These are phyloP conservation scores for Biancaea sappan DNA, from an alignment of 306 rosid species.

Conservation along the genomic window DNA sequence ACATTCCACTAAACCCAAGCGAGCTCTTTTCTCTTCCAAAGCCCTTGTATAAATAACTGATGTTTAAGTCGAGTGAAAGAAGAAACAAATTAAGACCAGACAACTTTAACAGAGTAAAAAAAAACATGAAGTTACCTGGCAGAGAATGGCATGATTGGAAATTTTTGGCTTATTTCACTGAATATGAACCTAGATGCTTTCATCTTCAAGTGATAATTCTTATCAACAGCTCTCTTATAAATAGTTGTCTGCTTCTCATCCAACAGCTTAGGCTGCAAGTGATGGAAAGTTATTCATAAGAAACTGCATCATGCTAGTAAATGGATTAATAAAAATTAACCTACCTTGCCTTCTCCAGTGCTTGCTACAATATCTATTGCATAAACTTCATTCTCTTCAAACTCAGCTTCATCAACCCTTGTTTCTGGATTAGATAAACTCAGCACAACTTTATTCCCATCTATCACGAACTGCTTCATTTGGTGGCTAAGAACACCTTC, in stretches of 20 bases:
- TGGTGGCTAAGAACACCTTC: conserved; percentile 88
- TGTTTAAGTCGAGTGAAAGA: not conserved
- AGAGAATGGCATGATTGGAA: conserved; percentile 71
- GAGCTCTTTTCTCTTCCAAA: conserved; percentile 72
- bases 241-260: conserved; percentile 83
- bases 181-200: conserved; percentile 79
- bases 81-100: not conserved
- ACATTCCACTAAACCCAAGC: conserved; percentile 65
- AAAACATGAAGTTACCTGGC: conserved; percentile 49
- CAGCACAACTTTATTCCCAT: conserved; percentile 72
- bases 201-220: conserved; percentile 75
- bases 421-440: conserved; percentile 67
- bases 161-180: conserved; percentile 72
- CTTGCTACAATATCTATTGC: conserved; percentile 71
- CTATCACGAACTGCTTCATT: conserved; percentile 81
- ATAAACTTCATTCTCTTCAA: conserved; percentile 76
- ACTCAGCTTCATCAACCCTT: conserved; percentile 72
- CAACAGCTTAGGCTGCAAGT: conserved; percentile 65
- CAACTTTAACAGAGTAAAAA: not conserved
- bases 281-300: not conserved
- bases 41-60: conserved; percentile 44
- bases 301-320: not conserved
- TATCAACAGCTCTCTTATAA: conserved; percentile 77
- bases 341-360: conserved; percentile 79
- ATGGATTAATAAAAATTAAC: not conserved